phyloP scores from a whole-genome alignment of 495 filamentous ascomycete species.

The Sordaria brevicollis region DNA sequence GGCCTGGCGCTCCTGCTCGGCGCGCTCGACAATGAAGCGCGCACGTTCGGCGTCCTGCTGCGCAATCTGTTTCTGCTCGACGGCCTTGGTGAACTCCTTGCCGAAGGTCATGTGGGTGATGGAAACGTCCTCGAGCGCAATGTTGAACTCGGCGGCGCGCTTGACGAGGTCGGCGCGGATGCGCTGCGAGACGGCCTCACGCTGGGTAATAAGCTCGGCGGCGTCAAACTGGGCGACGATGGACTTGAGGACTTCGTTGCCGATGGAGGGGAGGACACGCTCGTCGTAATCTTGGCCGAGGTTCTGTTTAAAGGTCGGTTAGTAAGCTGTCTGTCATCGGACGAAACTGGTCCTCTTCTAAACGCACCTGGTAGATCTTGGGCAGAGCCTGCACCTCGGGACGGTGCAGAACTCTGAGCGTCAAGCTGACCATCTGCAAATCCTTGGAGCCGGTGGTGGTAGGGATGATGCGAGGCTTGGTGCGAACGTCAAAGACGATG shows the following conservation, averaged over 20 bases:
- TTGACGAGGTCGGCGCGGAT: constrained; percentile 92
- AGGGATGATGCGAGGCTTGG: constrained; percentile 89
- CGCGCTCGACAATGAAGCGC: constrained; percentile 96
- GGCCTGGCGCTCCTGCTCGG: constrained; percentile 97
- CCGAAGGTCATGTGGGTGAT: constrained; percentile 99
- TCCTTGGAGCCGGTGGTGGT: constrained; percentile 99
- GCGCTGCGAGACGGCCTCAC: constrained; percentile 88
- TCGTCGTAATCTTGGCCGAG: constrained; percentile 98
- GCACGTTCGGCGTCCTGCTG: constrained; percentile 98
- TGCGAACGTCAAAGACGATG: constrained; percentile 96
- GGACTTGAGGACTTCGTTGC: constrained; percentile 98
- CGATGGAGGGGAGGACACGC: constrained; percentile 97
- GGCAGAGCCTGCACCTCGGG: constrained; percentile 88
- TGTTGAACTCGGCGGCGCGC: constrained; percentile 98
- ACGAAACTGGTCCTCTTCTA: neutral
- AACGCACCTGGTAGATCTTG: constrained; percentile 91
- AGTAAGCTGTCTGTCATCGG: neutral
- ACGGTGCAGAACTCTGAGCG: constrained; percentile 86
- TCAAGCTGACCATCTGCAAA: constrained; percentile 99
- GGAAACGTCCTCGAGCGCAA: constrained; percentile 94
- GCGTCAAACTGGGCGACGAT: constrained; percentile 99
- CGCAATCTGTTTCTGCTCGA: constrained; percentile 99
- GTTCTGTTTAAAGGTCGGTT: constrained; percentile 22
- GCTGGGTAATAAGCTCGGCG: constrained; percentile 97
- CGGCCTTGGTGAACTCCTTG: constrained; percentile 94